phyloP scores from a whole-genome alignment of 495 filamentous ascomycete genomes.

The Neohortaea acidophila region DNA sequence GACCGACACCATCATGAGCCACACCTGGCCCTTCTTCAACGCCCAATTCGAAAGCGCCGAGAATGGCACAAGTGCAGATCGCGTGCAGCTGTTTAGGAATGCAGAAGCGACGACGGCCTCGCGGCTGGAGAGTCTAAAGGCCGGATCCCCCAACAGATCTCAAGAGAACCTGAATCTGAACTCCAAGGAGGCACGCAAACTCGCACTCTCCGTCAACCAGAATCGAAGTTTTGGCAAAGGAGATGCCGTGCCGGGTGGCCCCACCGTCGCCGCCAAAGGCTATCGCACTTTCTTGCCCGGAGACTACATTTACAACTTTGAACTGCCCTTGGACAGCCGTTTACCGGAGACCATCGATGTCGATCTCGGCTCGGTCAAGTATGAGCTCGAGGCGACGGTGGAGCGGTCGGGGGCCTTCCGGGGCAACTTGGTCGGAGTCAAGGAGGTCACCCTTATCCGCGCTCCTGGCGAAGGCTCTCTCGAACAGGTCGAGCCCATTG shows the following conservation, averaged over 20 bases:
- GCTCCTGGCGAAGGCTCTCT: slow-evolving; percentile 82
- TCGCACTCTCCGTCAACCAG: slow-evolving; percentile 65
- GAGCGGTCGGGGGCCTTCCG: slow-evolving; percentile 88
- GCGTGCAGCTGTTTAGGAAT: slow-evolving; percentile 32
- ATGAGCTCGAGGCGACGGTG: slow-evolving; percentile 75
- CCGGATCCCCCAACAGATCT: slow-evolving; percentile 36
- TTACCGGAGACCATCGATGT: slow-evolving; percentile 84
- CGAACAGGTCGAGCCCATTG: slow-evolving; percentile 90
- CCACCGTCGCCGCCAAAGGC: slow-evolving; percentile 63
- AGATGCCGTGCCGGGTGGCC: slow-evolving; percentile 43
- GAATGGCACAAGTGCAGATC: slow-evolving; percentile 51
- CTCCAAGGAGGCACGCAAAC: slow-evolving; percentile 40
- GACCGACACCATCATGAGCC: slow-evolving; percentile 58
- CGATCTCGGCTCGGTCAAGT: slow-evolving; percentile 75
- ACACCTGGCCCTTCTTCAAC: slow-evolving; percentile 72
- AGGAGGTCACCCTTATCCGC: slow-evolving; percentile 76
- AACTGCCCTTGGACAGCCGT: slow-evolving; percentile 82
- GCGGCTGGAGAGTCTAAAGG: slow-evolving; percentile 18
- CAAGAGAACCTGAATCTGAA: slow-evolving; percentile 26
- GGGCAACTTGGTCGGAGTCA: slow-evolving; percentile 67
- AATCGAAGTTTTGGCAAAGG: slow-evolving; percentile 79
- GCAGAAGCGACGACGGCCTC: slow-evolving; percentile 6
- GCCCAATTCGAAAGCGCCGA: slow-evolving; percentile 47
- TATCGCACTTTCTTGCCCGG: slow-evolving; percentile 83
- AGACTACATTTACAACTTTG: slow-evolving; percentile 88